Percentiles rank a stretch among this genome's conserved stretches.
phyloP scores from a whole-genome alignment of 164 flowering plant species.

The grape (Vitis vinifera) region DNA sequence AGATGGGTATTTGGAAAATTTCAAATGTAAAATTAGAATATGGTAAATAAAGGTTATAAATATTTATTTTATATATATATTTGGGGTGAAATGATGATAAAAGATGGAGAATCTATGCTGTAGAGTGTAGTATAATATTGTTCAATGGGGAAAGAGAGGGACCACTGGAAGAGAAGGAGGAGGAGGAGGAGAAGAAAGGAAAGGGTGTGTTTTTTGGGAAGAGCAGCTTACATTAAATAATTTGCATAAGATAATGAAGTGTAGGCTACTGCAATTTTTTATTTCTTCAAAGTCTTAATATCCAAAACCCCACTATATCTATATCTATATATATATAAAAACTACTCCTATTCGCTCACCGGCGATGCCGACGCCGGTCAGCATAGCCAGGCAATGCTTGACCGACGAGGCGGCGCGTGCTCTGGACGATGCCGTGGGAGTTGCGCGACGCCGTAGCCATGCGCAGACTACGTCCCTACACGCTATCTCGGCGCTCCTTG shows the following conservation, averaged over 20 bases:
- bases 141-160: too few species aligned
- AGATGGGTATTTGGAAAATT: too few species aligned
- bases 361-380: constrained; percentile 88
- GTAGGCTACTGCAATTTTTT: constrained; percentile 14
- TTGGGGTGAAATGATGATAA: too few species aligned
- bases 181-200: too few species aligned
- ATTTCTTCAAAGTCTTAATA: background rate
- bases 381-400: constrained; percentile 71
- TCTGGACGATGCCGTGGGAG: constrained; percentile 70
- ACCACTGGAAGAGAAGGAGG: too few species aligned
- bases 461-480: constrained; percentile 84
- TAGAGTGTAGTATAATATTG: too few species aligned
- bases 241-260: constrained; percentile 12
- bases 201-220: too few species aligned
- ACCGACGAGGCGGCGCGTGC: constrained; percentile 69
- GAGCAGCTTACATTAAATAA: constrained; percentile 1
- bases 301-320: background rate
- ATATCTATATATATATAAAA: background rate
- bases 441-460: constrained; percentile 71
- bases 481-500: constrained; percentile 60
- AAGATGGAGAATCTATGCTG: too few species aligned
- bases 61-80: too few species aligned
- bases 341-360: constrained; percentile 19
- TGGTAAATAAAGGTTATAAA: too few species aligned
- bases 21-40: too few species aligned